These are phyloP conservation scores for Aspergillus kassunensis DNA, from an alignment of 495 filamentous ascomycete genomes.

Conservation along the genomic window DNA sequence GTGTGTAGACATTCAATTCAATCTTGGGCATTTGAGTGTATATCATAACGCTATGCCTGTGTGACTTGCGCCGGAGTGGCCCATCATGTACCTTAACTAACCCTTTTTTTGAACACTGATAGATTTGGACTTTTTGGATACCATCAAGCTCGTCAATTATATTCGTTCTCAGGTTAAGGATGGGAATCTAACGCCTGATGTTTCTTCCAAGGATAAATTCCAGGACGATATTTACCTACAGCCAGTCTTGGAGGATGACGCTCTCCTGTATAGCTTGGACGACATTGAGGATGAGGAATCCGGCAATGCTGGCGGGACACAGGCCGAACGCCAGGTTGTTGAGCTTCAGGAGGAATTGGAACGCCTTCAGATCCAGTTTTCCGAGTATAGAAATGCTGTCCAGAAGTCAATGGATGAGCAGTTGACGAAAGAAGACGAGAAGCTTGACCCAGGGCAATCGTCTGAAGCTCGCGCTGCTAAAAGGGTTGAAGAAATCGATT, in stretches of 20 bases:
- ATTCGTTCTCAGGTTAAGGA: slow-evolving; percentile 54
- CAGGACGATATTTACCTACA: slow-evolving; percentile 72
- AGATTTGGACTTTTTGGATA: slow-evolving; percentile 78
- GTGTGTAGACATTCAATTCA: slow-evolving; percentile 40
- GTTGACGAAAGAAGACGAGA: slow-evolving; percentile 50
- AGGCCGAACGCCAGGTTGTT: slow-evolving; percentile 53
- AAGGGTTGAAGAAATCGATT: slow-evolving; percentile 38
- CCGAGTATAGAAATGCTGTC: slow-evolving; percentile 66
- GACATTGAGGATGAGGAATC: slow-evolving; percentile 52
- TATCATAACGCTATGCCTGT: slow-evolving; percentile 6
- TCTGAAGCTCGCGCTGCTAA: slow-evolving; percentile 16
- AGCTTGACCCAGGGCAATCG: slow-evolving; percentile 20
- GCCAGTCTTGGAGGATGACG: slow-evolving; percentile 86
- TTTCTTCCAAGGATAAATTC: slow-evolving; percentile 56
- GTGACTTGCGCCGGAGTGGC: slow-evolving; percentile 9
- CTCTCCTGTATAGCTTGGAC: slow-evolving; percentile 77
- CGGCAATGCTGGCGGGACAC: slow-evolving; percentile 21
- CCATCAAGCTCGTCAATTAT: slow-evolving; percentile 83
- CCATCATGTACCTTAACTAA: slow-evolving; percentile 18
- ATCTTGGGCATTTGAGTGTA: slow-evolving; percentile 8
- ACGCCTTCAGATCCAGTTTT: slow-evolving; percentile 61
- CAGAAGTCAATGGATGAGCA: slow-evolving; percentile 66
- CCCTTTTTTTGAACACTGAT: slow-evolving; percentile 3
- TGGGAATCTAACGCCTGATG: slow-evolving; percentile 49
- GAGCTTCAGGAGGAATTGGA: slow-evolving; percentile 68